These are phyloP conservation scores for Byssochlamys sp. DNA, from an alignment of 2,329 filamentous ascomycete genomes.

Conservation along the genomic window DNA sequence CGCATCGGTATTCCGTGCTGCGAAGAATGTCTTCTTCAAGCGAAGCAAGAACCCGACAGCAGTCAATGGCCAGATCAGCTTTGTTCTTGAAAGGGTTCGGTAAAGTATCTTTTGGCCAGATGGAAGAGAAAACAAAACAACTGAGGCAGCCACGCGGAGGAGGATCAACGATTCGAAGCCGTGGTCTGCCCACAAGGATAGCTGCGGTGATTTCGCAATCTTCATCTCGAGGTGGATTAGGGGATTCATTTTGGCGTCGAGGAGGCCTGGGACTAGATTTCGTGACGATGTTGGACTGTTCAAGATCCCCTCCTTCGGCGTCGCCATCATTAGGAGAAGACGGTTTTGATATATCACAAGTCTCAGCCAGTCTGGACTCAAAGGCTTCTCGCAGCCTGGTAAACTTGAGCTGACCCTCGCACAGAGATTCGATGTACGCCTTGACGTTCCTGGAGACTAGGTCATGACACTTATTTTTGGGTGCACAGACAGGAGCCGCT, in stretches of 20 bases:
- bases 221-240: neutral
- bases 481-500: neutral
- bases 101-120: constrained; percentile 9
- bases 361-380: neutral
- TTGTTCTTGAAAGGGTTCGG: constrained; percentile 3
- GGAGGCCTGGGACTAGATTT: neutral
- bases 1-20: constrained; percentile 11
- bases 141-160: constrained; percentile 7
- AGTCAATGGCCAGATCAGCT: constrained; percentile 6
- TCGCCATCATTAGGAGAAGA: neutral
- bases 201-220: constrained; percentile 6
- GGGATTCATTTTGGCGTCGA: neutral
- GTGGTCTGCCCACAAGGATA: constrained; percentile 11
- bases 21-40: constrained; percentile 12
- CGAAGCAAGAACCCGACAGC: constrained; percentile 9
- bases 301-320: neutral
- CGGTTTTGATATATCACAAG: neutral
- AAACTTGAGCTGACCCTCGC: neutral
- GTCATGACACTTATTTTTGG: neutral
- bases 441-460: neutral
- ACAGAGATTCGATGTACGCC: neutral
- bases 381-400: neutral
- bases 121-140: constrained; percentile 11
- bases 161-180: constrained; percentile 3
- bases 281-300: neutral